These are phyloP conservation scores for Hyparrhenia diplandra DNA, from an alignment of 176 grass and related monocot species.

Conservation along the genomic window DNA sequence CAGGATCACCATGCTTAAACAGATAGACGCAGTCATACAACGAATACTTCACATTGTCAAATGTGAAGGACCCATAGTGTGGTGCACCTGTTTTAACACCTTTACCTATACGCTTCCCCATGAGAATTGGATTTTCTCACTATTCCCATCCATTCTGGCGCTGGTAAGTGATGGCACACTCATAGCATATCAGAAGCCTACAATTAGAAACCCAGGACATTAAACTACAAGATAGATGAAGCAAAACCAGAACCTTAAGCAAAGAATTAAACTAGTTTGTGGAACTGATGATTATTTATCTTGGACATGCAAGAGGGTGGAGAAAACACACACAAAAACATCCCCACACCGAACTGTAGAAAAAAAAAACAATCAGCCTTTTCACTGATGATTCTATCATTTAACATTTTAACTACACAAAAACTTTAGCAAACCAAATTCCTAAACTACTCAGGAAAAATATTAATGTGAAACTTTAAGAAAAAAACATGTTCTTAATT, in stretches of 20 bases:
- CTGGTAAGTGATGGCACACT: slow-evolving; percentile 19
- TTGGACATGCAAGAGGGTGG: background rate
- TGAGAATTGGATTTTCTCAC: slow-evolving; percentile 36
- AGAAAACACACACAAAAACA: background rate
- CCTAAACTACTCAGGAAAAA: background rate
- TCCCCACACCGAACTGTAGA: background rate
- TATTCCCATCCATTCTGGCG: slow-evolving; percentile 32
- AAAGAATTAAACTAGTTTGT: background rate
- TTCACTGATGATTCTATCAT: background rate
- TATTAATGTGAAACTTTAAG: background rate
- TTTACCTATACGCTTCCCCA: slow-evolving; percentile 44
- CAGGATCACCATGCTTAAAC: slow-evolving; percentile 33
- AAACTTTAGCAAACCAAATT: background rate
- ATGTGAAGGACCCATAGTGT: slow-evolving; percentile 57
- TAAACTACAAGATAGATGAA: slow-evolving; percentile 15
- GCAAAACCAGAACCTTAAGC: background rate
- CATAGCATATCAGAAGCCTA: slow-evolving; percentile 37
- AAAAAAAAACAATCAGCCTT: background rate
- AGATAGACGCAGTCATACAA: slow-evolving; percentile 61
- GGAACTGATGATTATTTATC: background rate
- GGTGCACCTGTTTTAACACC: slow-evolving; percentile 45
- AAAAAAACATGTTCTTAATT: background rate
- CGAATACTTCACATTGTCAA: slow-evolving; percentile 66
- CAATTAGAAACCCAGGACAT: background rate
- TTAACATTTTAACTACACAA: background rate